These are phyloP conservation scores for Phalaenopsis aphrodite DNA, from an alignment of 106 monocot species.

Conservation along the genomic window DNA sequence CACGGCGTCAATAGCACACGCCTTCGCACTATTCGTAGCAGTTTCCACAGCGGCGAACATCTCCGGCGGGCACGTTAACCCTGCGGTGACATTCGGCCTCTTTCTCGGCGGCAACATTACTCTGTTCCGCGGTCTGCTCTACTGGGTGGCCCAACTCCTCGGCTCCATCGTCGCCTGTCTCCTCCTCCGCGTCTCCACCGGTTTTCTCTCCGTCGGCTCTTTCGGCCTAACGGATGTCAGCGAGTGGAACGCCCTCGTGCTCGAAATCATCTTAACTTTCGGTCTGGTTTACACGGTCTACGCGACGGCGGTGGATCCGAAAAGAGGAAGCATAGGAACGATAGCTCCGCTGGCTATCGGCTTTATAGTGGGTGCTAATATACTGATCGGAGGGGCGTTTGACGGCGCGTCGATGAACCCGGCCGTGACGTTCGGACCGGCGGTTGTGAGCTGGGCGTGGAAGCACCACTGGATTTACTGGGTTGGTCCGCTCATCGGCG, in stretches of 20 bases:
- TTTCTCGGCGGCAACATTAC: conserved; percentile 50
- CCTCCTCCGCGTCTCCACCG: conserved; percentile 36
- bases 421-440: conserved; percentile 36
- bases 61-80: conserved; percentile 53
- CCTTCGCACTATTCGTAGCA: conserved; percentile 42
- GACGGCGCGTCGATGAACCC: conserved; percentile 48
- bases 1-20: conserved; percentile 29
- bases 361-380: conserved; percentile 43
- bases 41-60: conserved; percentile 42
- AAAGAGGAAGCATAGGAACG: conserved; percentile 30
- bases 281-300: conserved; percentile 46
- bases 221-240: conserved; percentile 21
- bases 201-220: conserved; percentile 21
- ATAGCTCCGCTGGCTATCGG: conserved; percentile 42
- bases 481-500: conserved; percentile 36
- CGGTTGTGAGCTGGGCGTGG: conserved; percentile 37
- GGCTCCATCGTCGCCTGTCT: conserved; percentile 39
- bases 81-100: conserved; percentile 51
- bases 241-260: conserved; percentile 22
- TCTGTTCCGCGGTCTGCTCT: conserved; percentile 33
- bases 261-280: conserved; percentile 41
- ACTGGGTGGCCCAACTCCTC: conserved; percentile 43
- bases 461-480: conserved; percentile 37
- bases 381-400: conserved; percentile 30
- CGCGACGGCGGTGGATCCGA: conserved; percentile 43